Percentiles rank a stretch among this genome's conserved stretches.
phyloP scores from a whole-genome alignment of 768 basidiomycete genomes.

The Lentinula lateritia region DNA sequence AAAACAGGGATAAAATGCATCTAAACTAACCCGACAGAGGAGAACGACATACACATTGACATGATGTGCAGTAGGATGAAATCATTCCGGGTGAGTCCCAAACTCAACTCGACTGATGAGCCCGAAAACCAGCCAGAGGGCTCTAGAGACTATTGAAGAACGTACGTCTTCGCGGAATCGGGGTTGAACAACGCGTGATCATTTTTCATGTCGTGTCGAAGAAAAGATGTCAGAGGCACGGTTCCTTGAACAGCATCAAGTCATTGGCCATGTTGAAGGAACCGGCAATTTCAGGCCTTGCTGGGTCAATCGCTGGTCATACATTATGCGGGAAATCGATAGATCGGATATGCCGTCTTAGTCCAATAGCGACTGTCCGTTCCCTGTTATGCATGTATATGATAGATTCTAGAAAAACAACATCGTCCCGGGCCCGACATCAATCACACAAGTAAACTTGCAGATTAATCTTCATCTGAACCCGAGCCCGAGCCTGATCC shows the following conservation, averaged over 20 bases:
- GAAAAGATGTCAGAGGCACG: neutral
- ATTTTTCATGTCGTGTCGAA: neutral
- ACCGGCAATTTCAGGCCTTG: too few species aligned
- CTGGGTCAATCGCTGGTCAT: neutral
- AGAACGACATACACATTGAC: too few species aligned
- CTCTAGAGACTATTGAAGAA: neutral
- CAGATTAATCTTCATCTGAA: conserved; percentile 20
- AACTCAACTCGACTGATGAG: neutral
- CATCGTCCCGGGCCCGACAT: neutral
- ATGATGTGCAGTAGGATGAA: too few species aligned
- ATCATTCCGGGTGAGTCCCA: neutral
- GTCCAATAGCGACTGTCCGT: neutral
- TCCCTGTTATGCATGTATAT: neutral
- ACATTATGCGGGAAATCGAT: neutral
- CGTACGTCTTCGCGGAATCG: neutral
- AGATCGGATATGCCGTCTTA: neutral
- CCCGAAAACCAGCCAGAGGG: neutral
- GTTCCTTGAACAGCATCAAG: neutral
- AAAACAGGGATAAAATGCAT: too few species aligned
- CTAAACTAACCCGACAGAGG: too few species aligned
- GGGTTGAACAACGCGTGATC: neutral
- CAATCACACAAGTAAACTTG: neutral
- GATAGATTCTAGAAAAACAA: neutral
- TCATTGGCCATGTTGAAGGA: neutral
- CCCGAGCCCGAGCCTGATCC: conserved; percentile 29